These are phyloP conservation scores for Aspergillus spinulosporus DNA, from an alignment of 2,329 filamentous ascomycete genomes.

Conservation along the genomic window DNA sequence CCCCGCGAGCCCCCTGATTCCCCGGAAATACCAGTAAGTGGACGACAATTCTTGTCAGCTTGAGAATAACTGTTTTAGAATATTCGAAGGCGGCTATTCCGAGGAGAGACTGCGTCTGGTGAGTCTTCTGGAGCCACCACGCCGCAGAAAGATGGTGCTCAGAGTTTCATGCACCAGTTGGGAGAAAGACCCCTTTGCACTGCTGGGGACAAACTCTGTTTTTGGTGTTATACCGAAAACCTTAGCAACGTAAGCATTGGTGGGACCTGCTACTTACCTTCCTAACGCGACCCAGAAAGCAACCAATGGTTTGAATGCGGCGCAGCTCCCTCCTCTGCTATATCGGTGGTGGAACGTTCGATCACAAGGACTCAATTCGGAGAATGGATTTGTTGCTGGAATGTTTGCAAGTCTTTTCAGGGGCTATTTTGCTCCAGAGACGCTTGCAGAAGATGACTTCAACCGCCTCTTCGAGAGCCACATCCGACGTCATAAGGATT, in stretches of 20 bases:
- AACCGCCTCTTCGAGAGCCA: slow-evolving; percentile 27
- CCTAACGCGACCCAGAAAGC: neutral
- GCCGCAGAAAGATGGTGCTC: neutral
- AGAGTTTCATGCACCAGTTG: neutral
- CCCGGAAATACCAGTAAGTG: neutral
- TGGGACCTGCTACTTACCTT: neutral
- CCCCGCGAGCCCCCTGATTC: neutral
- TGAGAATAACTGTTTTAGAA: neutral
- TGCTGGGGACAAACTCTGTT: slow-evolving; percentile 23
- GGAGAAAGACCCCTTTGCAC: slow-evolving; percentile 14
- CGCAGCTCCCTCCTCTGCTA: slow-evolving; percentile 29
- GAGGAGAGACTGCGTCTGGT: no score
- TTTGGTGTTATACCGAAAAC: slow-evolving; percentile 26
- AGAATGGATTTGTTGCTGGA: slow-evolving; percentile 26
- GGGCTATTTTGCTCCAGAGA: slow-evolving; percentile 14
- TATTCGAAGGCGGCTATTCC: no score
- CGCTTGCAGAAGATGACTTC: slow-evolving; percentile 23
- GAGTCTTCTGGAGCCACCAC: neutral
- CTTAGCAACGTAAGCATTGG: neutral
- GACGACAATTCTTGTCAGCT: neutral
- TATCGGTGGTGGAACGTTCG: slow-evolving; percentile 37
- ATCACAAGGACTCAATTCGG: slow-evolving; percentile 34
- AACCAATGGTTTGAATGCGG: neutral
- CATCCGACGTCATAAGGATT: slow-evolving; percentile 20
- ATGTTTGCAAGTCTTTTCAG: slow-evolving; percentile 23